phyloP scores from a whole-genome alignment of 495 filamentous ascomycete species.

The Xeromyces bisporus region DNA sequence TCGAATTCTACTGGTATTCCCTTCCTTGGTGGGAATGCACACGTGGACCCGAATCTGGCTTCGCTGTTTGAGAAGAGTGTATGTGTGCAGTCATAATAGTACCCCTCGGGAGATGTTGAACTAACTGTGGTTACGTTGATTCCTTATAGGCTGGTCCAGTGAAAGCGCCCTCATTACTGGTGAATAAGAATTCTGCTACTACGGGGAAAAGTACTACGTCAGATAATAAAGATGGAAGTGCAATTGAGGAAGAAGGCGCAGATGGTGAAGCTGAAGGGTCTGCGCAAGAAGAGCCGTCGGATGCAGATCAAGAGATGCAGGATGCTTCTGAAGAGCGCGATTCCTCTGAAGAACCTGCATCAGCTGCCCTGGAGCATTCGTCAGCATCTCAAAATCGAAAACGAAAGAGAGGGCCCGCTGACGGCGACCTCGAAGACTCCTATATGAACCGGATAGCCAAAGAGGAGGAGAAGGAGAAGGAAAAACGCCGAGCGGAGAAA shows the following conservation, averaged over 20 bases:
- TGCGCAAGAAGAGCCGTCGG: constrained; percentile 10
- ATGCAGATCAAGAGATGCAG: constrained; percentile 24
- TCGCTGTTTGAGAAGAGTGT: constrained; percentile 73
- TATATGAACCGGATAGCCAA: constrained; percentile 61
- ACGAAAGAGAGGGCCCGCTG: constrained; percentile 52
- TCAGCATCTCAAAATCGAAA: constrained; percentile 42
- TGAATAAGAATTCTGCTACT: constrained; percentile 14
- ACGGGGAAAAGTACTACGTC: constrained; percentile 11
- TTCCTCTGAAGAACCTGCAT: constrained; percentile 19
- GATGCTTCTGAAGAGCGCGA: constrained; percentile 25
- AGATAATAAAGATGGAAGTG: constrained; percentile 18
- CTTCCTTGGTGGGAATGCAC: constrained; percentile 19
- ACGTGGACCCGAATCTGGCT: constrained; percentile 58
- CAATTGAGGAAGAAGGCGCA: constrained; percentile 15
- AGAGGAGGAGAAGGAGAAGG: constrained; percentile 36
- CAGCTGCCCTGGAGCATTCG: constrained; percentile 4
- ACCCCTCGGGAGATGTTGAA: constrained; percentile 4
- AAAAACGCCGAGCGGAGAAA: constrained; percentile 17
- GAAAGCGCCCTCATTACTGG: constrained; percentile 36
- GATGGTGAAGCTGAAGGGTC: constrained; percentile 20
- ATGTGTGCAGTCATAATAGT: constrained; percentile 21
- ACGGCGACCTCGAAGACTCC: constrained; percentile 62
- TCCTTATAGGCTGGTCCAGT: constrained; percentile 47
- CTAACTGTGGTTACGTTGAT: neutral
- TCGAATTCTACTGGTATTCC: constrained; percentile 11